Percentiles rank a stretch among this genome's conserved stretches.
These are phyloP conservation scores for Neurospora sp. DNA, from an alignment of 495 filamentous ascomycete genomes.

Conservation along the genomic window DNA sequence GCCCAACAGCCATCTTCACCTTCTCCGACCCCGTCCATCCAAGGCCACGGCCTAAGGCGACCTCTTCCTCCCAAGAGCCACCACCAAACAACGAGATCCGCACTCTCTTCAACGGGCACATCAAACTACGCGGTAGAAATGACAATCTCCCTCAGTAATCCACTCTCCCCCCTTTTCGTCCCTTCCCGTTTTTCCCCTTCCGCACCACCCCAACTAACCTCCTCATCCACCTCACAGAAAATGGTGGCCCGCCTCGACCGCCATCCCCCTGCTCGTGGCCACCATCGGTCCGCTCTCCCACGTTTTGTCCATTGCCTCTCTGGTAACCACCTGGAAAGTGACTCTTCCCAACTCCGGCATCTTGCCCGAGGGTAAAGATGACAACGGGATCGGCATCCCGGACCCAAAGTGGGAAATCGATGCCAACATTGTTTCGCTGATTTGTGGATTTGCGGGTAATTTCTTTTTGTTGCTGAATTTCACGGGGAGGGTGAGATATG, in stretches of 20 bases:
- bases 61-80: neutral
- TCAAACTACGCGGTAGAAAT: conserved; percentile 25
- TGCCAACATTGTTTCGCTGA: conserved; percentile 57
- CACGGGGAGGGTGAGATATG: conserved; percentile 62
- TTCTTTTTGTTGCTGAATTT: conserved; percentile 70
- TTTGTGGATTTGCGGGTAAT: conserved; percentile 59
- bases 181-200: neutral
- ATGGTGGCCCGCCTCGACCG: conserved; percentile 76
- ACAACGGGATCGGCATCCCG: conserved; percentile 37
- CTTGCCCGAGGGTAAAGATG: conserved; percentile 36
- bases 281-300: conserved; percentile 65
- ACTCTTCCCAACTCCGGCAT: conserved; percentile 26
- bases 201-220: neutral
- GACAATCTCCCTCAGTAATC: conserved; percentile 26
- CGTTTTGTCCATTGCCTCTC: conserved; percentile 63
- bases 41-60: neutral
- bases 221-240: neutral
- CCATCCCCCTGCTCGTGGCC: conserved; percentile 63
- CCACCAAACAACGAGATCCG: conserved; percentile 4
- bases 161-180: too few relatives aligned
- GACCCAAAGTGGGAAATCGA: conserved; percentile 47
- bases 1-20: neutral
- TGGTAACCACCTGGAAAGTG: conserved; percentile 56
- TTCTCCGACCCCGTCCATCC: neutral
- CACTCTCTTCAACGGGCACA: conserved; percentile 3